Evolutionary conservation across 2,329 filamentous ascomycete species (phyloP), one percentile per base, ranked within the genome.

Genomic region (Gnomoniopsis smithogilvyi): DNA sequence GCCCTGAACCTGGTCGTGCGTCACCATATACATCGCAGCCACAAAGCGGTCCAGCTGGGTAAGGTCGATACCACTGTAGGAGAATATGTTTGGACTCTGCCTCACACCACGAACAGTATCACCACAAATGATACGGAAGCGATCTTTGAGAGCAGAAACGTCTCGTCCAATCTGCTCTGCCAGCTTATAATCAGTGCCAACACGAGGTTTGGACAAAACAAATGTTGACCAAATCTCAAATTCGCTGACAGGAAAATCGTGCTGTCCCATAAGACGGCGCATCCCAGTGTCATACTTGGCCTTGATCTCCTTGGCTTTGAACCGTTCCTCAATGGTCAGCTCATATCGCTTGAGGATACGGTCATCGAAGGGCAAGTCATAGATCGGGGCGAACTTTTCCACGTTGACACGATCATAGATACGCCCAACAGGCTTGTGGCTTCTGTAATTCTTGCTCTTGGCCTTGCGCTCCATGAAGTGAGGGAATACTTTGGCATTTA

Each of bases 201-300:
- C 81, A 0, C 85, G 81, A 10, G 90, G 89, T 68, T 89, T 91
- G 1, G 83, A 82, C 59, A 98, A 78, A 2, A 93, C 85, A 71
- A 97, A 98, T 0, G 91, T 88, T 0, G 92, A 89, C 86, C 89
- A 97, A 12, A 96, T 83, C 72, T 99, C 95, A 64, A 96, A 97
- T 67, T 99, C 95, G 0, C 90, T 96, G 19, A 78, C 75, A 17
- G 60, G 57, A 58, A 98, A 89, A 47, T 89, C 89, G 65, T 92
- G 86, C 67, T 96, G 93, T 1, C 86, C 88, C 86, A 98, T 93
- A 57, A 97, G 80, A 0, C 92, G 84, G 14, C 83, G 84, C 67
- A 98, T 81, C 0, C 86, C 82, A 17, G 82, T 80, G 67, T 99
- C 95, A 64, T 98, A 97, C 33, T 88, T 78, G 0, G 67, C 69